Conservation (phyloP, 768 basidiomycete species). For the Boletus subcaerulescens region DNA sequence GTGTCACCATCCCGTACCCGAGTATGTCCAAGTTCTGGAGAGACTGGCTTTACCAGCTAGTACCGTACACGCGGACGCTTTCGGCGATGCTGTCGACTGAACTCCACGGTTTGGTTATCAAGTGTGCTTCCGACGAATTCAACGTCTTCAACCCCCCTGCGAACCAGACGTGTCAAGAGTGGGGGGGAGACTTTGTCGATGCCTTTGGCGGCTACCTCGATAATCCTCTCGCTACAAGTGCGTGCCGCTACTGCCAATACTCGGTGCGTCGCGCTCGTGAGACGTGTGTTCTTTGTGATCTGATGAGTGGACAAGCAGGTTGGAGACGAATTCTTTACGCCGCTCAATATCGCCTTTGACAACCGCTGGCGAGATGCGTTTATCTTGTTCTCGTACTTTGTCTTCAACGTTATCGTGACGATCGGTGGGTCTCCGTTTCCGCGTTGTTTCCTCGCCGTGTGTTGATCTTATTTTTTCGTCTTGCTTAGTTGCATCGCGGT, state of each 20-base stretch:
- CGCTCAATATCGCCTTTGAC: constrained; percentile 62
- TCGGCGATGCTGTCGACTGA: constrained; percentile 77
- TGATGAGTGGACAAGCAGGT: constrained; percentile 25
- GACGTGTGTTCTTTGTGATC: neutral
- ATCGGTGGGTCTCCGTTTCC: constrained; percentile 37
- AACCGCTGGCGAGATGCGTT: constrained; percentile 68
- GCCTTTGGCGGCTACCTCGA: constrained; percentile 71
- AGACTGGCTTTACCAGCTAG: constrained; percentile 73
- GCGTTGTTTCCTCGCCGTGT: neutral
- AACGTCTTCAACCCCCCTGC: constrained; percentile 66
- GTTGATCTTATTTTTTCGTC: neutral
- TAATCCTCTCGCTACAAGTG: constrained; percentile 54
- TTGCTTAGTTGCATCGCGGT: constrained; percentile 58
- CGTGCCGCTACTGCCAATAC: constrained; percentile 76
- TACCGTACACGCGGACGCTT: constrained; percentile 68
- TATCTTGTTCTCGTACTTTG: constrained; percentile 61
- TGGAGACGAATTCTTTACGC: constrained; percentile 69
- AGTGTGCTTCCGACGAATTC: constrained; percentile 68
- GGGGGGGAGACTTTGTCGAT: constrained; percentile 65
- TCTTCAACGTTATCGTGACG: constrained; percentile 68
- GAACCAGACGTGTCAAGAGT: constrained; percentile 68
- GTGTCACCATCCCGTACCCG: constrained; percentile 73
- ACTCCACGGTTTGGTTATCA: constrained; percentile 64
- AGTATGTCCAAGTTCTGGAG: constrained; percentile 66
- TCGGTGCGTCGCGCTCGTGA: constrained; percentile 23